Conservation (phyloP, 495 filamentous ascomycete species). For the Penicillium steckii region DNA sequence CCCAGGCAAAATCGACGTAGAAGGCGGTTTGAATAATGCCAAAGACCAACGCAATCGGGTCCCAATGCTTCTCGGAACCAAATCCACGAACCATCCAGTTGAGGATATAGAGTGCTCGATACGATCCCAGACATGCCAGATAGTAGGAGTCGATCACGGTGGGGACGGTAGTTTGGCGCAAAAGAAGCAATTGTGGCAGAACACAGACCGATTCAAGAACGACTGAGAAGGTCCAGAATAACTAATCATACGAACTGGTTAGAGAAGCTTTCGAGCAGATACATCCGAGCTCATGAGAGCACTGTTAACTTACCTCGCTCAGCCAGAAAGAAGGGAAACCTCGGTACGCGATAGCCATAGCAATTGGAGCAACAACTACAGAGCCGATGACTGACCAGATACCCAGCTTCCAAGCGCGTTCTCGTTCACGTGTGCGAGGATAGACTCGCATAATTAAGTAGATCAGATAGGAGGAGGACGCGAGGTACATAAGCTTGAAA, state of each 20-base stretch:
- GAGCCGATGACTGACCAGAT: slow-evolving; percentile 59
- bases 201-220: slow-evolving; percentile 89
- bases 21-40: slow-evolving; percentile 87
- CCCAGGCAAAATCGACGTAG: slow-evolving; percentile 95
- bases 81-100: slow-evolving; percentile 81
- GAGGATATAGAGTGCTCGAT: slow-evolving; percentile 85
- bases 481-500: slow-evolving; percentile 82
- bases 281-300: not conserved
- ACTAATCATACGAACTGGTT: slow-evolving; percentile 47
- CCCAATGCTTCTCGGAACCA: slow-evolving; percentile 56
- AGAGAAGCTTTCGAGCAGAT: not conserved
- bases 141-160: slow-evolving; percentile 97
- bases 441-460: slow-evolving; percentile 82
- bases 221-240: slow-evolving; percentile 80
- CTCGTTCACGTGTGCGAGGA: slow-evolving; percentile 82
- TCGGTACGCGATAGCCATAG: slow-evolving; percentile 59
- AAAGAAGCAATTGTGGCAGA: slow-evolving; percentile 84
- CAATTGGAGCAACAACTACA: slow-evolving; percentile 60
- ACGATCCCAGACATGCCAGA: slow-evolving; percentile 81
- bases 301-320: slow-evolving; percentile 49
- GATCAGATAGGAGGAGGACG: slow-evolving; percentile 83
- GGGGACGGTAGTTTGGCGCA: slow-evolving; percentile 90
- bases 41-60: slow-evolving; percentile 76
- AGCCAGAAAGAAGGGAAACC: slow-evolving; percentile 42
- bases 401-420: slow-evolving; percentile 87